A percentile compares a stretch with the other conserved stretches of the same genome.
phyloP scores from a whole-genome alignment of 148 eudicot genomes.

The Bassia scoparia region DNA sequence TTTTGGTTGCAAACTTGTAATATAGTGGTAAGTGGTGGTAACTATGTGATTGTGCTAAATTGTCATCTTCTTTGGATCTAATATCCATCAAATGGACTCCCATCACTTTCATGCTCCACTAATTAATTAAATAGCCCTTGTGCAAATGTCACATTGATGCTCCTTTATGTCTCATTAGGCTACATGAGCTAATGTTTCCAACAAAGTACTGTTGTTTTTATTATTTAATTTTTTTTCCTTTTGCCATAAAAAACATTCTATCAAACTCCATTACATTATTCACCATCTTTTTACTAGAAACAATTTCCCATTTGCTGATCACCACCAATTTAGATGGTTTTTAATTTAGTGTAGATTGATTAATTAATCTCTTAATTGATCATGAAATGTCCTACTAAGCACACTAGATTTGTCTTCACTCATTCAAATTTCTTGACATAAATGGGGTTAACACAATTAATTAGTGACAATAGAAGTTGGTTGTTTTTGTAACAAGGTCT shows the following conservation, averaged over 20 bases:
- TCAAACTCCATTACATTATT: background rate
- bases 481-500: background rate
- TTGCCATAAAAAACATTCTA: no score
- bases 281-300: background rate
- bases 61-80: constrained; percentile 16
- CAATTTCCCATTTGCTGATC: constrained; percentile 3
- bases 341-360: background rate
- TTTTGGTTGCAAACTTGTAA: no score
- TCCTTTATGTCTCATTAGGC: constrained; percentile 26
- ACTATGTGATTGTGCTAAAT: constrained; percentile 18
- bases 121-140: constrained; percentile 15
- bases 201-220: no score
- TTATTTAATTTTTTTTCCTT: no score
- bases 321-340: background rate
- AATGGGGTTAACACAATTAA: background rate
- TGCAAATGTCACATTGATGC: constrained; percentile 16
- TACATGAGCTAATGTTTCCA: background rate
- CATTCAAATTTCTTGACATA: background rate
- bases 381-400: constrained; percentile 7
- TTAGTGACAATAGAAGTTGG: background rate
- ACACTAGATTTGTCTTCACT: constrained; percentile 6
- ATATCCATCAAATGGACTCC: constrained; percentile 32
- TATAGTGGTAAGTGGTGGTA: no score
- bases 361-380: background rate
- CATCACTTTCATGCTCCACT: constrained; percentile 25